Evolutionary conservation across 257 asterid genomes (phyloP).

Genomic region (Solanum tacnaense): DNA sequence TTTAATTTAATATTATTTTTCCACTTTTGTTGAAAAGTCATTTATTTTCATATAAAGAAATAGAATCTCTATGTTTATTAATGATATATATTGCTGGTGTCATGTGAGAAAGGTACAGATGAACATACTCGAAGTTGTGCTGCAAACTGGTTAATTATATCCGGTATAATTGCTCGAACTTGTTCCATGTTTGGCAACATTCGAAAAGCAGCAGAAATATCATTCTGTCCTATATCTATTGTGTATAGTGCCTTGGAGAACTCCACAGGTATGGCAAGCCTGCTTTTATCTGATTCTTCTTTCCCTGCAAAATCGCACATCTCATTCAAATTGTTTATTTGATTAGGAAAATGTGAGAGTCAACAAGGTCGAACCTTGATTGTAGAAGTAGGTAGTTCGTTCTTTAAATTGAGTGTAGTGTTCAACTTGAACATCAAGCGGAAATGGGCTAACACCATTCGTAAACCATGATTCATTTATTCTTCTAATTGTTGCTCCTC

Average conservation of each 20-base stretch:
- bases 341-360: neutral
- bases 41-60: neutral
- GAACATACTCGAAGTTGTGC: conserved; percentile 20
- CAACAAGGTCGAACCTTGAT: conserved; percentile 13
- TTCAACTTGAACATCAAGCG: conserved; percentile 35
- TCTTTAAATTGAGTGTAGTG: conserved; percentile 29
- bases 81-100: too few species aligned
- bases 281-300: neutral
- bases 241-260: conserved; percentile 38
- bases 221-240: conserved; percentile 45
- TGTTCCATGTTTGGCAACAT: conserved; percentile 11
- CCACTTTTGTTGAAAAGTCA: neutral
- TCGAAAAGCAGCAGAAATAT: conserved; percentile 23
- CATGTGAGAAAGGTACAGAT: neutral
- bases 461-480: conserved; percentile 20
- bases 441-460: conserved; percentile 33
- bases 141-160: conserved; percentile 25
- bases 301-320: conserved; percentile 9
- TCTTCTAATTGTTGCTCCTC: conserved; percentile 30
- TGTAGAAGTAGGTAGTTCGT: conserved; percentile 30
- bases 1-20: too few species aligned
- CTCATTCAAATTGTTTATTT: neutral
- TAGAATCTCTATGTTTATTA: too few species aligned
- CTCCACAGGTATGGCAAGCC: conserved; percentile 30
- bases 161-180: conserved; percentile 19